Evolutionary conservation across 495 filamentous ascomycete species (phyloP).

Genomic region (Lophiotrema nucula): DNA sequence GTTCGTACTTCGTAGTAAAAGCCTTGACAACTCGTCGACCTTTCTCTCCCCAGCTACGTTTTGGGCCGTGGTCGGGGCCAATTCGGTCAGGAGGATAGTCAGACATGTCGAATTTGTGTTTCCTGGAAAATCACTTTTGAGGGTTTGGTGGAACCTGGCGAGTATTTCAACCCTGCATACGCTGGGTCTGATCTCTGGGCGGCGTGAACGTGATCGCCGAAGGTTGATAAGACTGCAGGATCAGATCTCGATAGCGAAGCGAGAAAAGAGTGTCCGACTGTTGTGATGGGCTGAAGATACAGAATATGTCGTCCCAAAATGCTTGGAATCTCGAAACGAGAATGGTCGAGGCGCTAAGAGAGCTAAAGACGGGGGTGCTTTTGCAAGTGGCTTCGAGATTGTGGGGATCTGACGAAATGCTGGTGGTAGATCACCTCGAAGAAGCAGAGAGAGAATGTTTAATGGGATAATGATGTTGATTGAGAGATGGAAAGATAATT

Average conservation of each 20-base stretch:
- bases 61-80: conserved; percentile 32
- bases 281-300: not conserved
- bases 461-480: not conserved
- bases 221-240: conserved; percentile 2
- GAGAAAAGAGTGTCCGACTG: conserved; percentile 3
- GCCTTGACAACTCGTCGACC: conserved; percentile 30
- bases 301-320: conserved; percentile 8
- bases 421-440: conserved; percentile 14
- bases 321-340: not conserved
- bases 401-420: conserved; percentile 21
- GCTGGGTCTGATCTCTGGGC: not conserved
- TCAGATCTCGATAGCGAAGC: conserved; percentile 5
- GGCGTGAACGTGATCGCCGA: conserved; percentile 8
- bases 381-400: conserved; percentile 20
- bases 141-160: conserved; percentile 35
- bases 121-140: conserved; percentile 30
- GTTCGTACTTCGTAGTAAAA: conserved; percentile 38
- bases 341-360: conserved; percentile 19
- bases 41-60: conserved; percentile 30
- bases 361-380: conserved; percentile 17
- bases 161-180: conserved; percentile 26
- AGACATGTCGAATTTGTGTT: conserved; percentile 28
- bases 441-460: not conserved
- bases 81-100: conserved; percentile 37
- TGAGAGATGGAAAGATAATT: not conserved